Percentiles rank a stretch among this genome's conserved stretches.
These are phyloP conservation scores for Penicillium sp. DNA, from an alignment of 2,329 filamentous ascomycete genomes.

Conservation along the genomic window DNA sequence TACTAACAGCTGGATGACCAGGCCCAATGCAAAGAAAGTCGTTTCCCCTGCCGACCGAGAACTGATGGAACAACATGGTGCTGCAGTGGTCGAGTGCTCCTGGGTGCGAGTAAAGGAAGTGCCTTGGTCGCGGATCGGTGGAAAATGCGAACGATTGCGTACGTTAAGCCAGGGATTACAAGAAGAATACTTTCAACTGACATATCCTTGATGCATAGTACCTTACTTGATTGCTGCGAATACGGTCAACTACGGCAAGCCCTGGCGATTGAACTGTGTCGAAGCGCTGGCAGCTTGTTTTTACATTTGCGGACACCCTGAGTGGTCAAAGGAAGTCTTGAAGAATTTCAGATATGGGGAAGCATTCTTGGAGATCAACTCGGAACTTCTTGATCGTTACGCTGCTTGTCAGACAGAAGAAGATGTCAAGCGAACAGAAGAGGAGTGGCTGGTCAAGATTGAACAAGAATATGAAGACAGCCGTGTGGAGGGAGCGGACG, in stretches of 20 bases:
- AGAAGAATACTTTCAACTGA: neutral
- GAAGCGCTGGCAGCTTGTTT: slow-evolving; percentile 93
- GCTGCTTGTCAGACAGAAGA: slow-evolving; percentile 80
- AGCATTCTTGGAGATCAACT: slow-evolving; percentile 89
- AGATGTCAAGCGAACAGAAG: slow-evolving; percentile 79
- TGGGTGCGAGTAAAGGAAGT: slow-evolving; percentile 94
- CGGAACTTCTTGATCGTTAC: slow-evolving; percentile 77
- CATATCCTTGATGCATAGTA: slow-evolving; percentile 45
- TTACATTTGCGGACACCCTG: slow-evolving; percentile 84
- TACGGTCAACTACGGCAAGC: slow-evolving; percentile 94
- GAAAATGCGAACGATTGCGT: slow-evolving; percentile 82
- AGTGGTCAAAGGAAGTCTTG: slow-evolving; percentile 86
- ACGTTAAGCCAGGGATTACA: slow-evolving; percentile 19
- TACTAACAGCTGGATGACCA: slow-evolving; percentile 23
- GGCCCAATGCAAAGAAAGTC: slow-evolving; percentile 83
- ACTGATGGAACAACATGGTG: slow-evolving; percentile 83
- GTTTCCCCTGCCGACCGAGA: slow-evolving; percentile 81
- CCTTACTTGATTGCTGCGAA: slow-evolving; percentile 97
- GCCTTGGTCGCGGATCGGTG: slow-evolving; percentile 87
- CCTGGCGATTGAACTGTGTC: slow-evolving; percentile 92
- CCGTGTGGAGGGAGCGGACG: slow-evolving; percentile 62
- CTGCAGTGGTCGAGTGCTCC: slow-evolving; percentile 94
- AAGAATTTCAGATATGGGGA: slow-evolving; percentile 84
- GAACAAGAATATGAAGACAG: slow-evolving; percentile 87
- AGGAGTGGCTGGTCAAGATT: slow-evolving; percentile 84